Evolutionary conservation across 352 stramenopile genomes (phyloP).

Genomic region (Pseudoperonospora humuli): DNA sequence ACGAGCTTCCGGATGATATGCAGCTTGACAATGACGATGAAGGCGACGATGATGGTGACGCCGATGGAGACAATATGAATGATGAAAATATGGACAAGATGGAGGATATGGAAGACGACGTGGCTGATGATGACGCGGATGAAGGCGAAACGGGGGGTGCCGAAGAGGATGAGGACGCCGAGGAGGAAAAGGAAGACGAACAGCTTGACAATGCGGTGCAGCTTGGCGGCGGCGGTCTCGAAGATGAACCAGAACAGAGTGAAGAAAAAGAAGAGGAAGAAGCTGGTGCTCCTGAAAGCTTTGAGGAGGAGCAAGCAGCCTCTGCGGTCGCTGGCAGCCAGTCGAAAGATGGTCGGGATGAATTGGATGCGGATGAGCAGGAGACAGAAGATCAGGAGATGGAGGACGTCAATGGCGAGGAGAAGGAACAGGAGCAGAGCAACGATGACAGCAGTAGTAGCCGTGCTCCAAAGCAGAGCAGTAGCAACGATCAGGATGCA

Average conservation of each 20-base stretch:
- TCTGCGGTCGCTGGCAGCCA: slow-evolving; percentile 65
- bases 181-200: slow-evolving; percentile 67
- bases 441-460: slow-evolving; percentile 54
- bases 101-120: slow-evolving; percentile 45
- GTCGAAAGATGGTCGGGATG: slow-evolving; percentile 73
- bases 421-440: slow-evolving; percentile 44
- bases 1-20: slow-evolving; percentile 81
- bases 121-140: slow-evolving; percentile 25
- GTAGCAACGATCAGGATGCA: slow-evolving; percentile 48
- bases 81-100: slow-evolving; percentile 49
- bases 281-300: slow-evolving; percentile 29
- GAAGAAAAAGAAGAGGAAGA: slow-evolving; percentile 61
- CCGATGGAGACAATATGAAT: slow-evolving; percentile 33
- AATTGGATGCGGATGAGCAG: slow-evolving; percentile 52
- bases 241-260: slow-evolving; percentile 62
- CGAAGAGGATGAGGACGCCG: slow-evolving; percentile 43
- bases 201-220: slow-evolving; percentile 58
- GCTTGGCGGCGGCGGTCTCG: slow-evolving; percentile 58
- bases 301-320: slow-evolving; percentile 46
- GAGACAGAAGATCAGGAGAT: slow-evolving; percentile 42
- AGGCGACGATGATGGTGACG: slow-evolving; percentile 32
- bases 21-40: slow-evolving; percentile 65
- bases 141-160: slow-evolving; percentile 29
- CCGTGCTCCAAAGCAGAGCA: slow-evolving; percentile 40
- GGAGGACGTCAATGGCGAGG: slow-evolving; percentile 33